Percentiles rank a stretch among this genome's conserved stretches.
Conservation (phyloP, 768 basidiomycete genomes). For the Udeniomyces megalosporus region DNA sequence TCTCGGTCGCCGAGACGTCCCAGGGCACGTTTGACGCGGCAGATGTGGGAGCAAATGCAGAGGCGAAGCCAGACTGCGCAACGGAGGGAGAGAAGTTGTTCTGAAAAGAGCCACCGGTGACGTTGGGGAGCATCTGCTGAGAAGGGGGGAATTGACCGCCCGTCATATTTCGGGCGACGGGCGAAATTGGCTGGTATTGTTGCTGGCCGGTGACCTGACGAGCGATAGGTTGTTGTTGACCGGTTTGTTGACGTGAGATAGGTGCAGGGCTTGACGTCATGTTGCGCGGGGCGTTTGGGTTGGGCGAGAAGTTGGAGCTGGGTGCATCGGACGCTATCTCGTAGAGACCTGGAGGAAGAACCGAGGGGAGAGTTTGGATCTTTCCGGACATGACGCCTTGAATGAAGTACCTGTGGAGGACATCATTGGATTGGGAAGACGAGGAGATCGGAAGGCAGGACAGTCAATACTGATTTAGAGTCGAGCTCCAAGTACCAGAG, state of each 20-base stretch:
- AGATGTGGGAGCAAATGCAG: constrained; percentile 14
- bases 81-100: neutral
- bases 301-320: neutral
- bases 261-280: constrained; percentile 25
- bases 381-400: constrained; percentile 76
- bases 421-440: too few species aligned
- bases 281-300: neutral
- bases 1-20: constrained; percentile 73
- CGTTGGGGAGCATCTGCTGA: constrained; percentile 8
- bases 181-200: neutral
- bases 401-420: constrained; percentile 52
- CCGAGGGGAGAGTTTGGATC: constrained; percentile 50
- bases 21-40: constrained; percentile 34
- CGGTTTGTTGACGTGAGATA: constrained; percentile 22
- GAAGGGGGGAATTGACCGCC: neutral
- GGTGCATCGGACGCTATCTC: constrained; percentile 45
- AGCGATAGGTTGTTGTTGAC: constrained; percentile 3
- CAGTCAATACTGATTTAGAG: neutral
- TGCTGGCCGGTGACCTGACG: constrained; percentile 12
- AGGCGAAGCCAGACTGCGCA: constrained; percentile 7
- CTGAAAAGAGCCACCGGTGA: constrained; percentile 5
- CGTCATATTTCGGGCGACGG: neutral
- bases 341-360: constrained; percentile 67
- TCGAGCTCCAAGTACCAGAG: too few species aligned
- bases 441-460: too few species aligned